Evolutionary conservation across 2,329 filamentous ascomycete genomes (phyloP), one percentile per base, ranked within the genome.

Genomic region (Periconia digitata): DNA sequence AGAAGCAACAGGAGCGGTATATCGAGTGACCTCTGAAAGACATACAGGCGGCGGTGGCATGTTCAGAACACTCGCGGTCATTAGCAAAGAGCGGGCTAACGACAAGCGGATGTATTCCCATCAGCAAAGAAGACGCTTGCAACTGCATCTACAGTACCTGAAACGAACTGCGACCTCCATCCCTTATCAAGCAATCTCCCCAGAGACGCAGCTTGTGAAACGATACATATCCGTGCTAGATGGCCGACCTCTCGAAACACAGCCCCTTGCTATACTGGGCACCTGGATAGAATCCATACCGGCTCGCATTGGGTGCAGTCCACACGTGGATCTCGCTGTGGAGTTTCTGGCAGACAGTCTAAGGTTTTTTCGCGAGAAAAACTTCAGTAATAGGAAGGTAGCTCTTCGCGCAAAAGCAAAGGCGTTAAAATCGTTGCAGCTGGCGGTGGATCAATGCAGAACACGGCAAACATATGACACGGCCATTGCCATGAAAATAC

Each of bases 241-340:
- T 20, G 44, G 49, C 3, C 50, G 46, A 4, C 43, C 56, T 3
- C 18, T 38, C 2, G 46, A 51, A 8, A 44, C 50, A 17, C 56
- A 59, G 18, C 60, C 64, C 12, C 43, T 65, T 16, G 55, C 56
- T 2, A 61, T 65, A 8, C 39, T 66, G 13, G 64, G 64, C 6
- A 58, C 59, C 2, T 67, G 60, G 59, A 60, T 64, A 16, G 43
- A 56, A 44, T 61, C 63, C 0, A 62, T 67, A 47, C 64, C 63
- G 21, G 56, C 62, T 2, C 59, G 63, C 8, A 55, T 67, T 12
- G 64, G 64, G 2, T 55, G 45, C 1, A 67, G 52, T 35, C 22
- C 41, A 6, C 56, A 61, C 47, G 51, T 67, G 15, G 64, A 67
- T 44, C 54, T 64, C 22, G 64, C 63, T 10, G 55, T 59, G 7